Conservation (phyloP, 345 rosid genomes). For the Physaria fendleri region DNA sequence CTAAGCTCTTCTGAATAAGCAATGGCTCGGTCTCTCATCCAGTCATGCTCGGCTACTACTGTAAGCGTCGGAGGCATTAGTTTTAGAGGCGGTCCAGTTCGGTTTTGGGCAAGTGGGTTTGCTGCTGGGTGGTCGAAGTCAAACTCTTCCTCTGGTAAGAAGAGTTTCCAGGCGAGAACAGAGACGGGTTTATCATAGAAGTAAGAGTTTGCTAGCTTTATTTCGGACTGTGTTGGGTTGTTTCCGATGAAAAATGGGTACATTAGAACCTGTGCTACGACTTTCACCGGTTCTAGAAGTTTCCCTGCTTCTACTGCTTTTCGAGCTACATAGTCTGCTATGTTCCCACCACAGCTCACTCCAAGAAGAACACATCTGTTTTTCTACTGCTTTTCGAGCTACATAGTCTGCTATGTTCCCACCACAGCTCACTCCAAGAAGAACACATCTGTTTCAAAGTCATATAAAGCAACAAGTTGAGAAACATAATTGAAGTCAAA, state of each 20-base stretch:
- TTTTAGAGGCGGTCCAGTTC: constrained; percentile 65
- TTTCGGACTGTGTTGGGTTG: constrained; percentile 66
- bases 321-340: constrained; percentile 78
- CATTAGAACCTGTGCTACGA: constrained; percentile 89
- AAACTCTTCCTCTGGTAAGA: constrained; percentile 64
- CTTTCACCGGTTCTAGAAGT: constrained; percentile 75
- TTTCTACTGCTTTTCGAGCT: constrained; percentile 72
- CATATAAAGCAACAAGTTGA: constrained; percentile 3
- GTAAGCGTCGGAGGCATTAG: constrained; percentile 91
- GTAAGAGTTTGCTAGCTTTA: constrained; percentile 73
- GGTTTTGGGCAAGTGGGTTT: constrained; percentile 67
- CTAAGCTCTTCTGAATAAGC: constrained; percentile 85
- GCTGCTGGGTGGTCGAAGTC: constrained; percentile 83
- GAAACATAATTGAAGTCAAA: not conserved
- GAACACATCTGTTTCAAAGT: constrained; percentile 57
- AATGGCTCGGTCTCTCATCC: constrained; percentile 97
- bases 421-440: constrained; percentile 84
- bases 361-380: constrained; percentile 87
- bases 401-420: constrained; percentile 84
- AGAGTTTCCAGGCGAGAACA: constrained; percentile 79
- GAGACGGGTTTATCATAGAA: constrained; percentile 72
- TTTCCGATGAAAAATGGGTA: constrained; percentile 87
- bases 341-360: constrained; percentile 81
- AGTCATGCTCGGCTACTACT: constrained; percentile 88
- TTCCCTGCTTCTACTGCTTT: constrained; percentile 81